A percentile compares a stretch with the other conserved stretches of the same genome.
Evolutionary conservation across 768 basidiomycete genomes (phyloP).

Genomic region (Hydnomerulius pinastri): DNA sequence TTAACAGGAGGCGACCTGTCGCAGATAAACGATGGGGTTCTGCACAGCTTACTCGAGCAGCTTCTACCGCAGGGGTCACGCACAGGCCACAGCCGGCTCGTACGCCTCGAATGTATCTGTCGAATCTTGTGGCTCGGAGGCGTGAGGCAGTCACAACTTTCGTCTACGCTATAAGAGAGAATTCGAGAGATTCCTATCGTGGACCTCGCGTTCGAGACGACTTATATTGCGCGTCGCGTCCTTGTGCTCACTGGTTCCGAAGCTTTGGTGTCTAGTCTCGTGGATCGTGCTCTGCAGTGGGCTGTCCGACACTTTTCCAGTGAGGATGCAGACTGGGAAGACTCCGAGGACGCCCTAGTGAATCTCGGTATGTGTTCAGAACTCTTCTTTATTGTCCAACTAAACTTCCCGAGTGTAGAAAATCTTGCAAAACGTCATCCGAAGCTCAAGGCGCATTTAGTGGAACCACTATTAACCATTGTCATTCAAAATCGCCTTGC

Average conservation of each 20-base stretch:
- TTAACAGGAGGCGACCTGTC: conserved; percentile 20
- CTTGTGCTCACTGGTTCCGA: conserved; percentile 22
- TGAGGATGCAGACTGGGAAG: conserved; percentile 28
- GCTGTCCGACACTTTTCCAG: conserved; percentile 47
- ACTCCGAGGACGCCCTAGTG: conserved; percentile 25
- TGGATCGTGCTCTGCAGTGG: conserved; percentile 55
- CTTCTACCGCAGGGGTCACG: conserved; percentile 13
- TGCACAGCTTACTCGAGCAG: conserved; percentile 32
- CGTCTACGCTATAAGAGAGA: conserved; percentile 24
- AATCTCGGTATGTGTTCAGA: conserved; percentile 39
- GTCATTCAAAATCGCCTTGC: conserved; percentile 62
- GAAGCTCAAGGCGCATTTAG: conserved; percentile 52
- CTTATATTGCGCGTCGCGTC: conserved; percentile 36
- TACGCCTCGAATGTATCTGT: conserved; percentile 27
- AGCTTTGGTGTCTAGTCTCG: conserved; percentile 31
- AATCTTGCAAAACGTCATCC: conserved; percentile 11
- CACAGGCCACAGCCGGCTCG: neutral
- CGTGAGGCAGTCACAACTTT: conserved; percentile 18
- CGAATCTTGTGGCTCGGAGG: conserved; percentile 31
- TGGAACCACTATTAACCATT: conserved; percentile 70
- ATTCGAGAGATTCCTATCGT: conserved; percentile 28
- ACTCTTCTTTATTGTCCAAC: neutral
- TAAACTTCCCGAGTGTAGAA: conserved; percentile 10
- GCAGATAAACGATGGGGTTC: conserved; percentile 23
- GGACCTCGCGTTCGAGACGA: conserved; percentile 30